These are phyloP conservation scores for Marasmius oreades DNA, from an alignment of 1,284 basidiomycete species.

Conservation along the genomic window DNA sequence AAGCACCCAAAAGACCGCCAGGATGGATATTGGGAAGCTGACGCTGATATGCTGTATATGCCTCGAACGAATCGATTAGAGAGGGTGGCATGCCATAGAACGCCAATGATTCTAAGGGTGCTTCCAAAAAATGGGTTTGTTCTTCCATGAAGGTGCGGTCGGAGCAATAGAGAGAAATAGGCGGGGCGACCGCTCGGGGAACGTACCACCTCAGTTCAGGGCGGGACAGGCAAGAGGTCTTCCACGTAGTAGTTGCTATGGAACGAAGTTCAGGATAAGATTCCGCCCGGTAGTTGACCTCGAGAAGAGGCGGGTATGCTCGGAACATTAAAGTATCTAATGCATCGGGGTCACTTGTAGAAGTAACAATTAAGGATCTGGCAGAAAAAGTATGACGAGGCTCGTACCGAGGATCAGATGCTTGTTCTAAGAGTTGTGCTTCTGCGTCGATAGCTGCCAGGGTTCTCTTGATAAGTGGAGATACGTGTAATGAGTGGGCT, in stretches of 20 bases:
- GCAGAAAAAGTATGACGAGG: not conserved
- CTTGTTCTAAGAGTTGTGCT: slow-evolving; percentile 33
- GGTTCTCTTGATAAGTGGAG: slow-evolving; percentile 53
- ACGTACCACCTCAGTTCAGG: slow-evolving; percentile 79
- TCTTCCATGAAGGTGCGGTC: slow-evolving; percentile 80
- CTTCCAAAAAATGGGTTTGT: slow-evolving; percentile 59
- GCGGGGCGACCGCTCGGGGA: slow-evolving; percentile 82
- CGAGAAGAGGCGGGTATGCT: slow-evolving; percentile 25
- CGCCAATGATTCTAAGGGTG: slow-evolving; percentile 69
- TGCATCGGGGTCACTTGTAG: not conserved
- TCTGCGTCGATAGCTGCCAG: slow-evolving; percentile 50
- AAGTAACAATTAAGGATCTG: not conserved
- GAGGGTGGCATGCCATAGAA: slow-evolving; percentile 84
- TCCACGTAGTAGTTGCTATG: slow-evolving; percentile 66
- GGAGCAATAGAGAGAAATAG: slow-evolving; percentile 71
- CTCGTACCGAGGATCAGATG: slow-evolving; percentile 45
- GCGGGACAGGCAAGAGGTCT: slow-evolving; percentile 77
- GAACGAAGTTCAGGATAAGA: slow-evolving; percentile 54
- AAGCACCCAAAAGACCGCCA: slow-evolving; percentile 67
- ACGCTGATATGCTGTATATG: slow-evolving; percentile 47
- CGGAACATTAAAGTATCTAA: slow-evolving; percentile 6
- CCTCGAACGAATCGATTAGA: slow-evolving; percentile 59
- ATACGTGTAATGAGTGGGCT: slow-evolving; percentile 56
- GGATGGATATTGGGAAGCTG: slow-evolving; percentile 64
- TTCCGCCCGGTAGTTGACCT: slow-evolving; percentile 37